phyloP scores from a whole-genome alignment of 768 basidiomycete genomes.

The Phylloporus scabripes region DNA sequence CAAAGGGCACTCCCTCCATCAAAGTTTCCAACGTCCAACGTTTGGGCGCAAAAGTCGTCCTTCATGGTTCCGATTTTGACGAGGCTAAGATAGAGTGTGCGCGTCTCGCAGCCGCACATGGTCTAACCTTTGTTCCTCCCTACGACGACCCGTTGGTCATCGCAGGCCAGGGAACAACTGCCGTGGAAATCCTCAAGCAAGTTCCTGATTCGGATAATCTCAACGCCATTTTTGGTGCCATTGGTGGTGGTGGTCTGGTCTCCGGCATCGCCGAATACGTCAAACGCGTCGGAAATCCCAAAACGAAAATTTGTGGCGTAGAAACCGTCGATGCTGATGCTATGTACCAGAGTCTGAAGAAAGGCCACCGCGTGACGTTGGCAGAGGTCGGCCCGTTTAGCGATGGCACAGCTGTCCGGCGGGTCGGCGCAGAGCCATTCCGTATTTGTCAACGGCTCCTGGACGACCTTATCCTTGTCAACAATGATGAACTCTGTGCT shows the following conservation, averaged over 20 bases:
- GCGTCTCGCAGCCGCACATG: slow-evolving; percentile 68
- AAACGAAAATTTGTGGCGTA: slow-evolving; percentile 78
- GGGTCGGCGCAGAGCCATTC: slow-evolving; percentile 94
- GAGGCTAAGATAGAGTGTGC: slow-evolving; percentile 94
- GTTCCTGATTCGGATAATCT: slow-evolving; percentile 66
- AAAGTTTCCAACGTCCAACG: slow-evolving; percentile 95
- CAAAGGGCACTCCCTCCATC: slow-evolving; percentile 88
- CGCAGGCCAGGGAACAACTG: slow-evolving; percentile 94
- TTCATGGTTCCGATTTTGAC: slow-evolving; percentile 91
- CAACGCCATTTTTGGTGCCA: slow-evolving; percentile 82
- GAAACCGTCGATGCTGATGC: slow-evolving; percentile 96
- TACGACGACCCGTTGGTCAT: slow-evolving; percentile 97
- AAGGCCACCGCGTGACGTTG: slow-evolving; percentile 78
- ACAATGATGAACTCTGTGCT: slow-evolving; percentile 96
- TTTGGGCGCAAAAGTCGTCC: slow-evolving; percentile 89
- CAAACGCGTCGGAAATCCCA: slow-evolving; percentile 84
- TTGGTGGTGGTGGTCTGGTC: slow-evolving; percentile 92
- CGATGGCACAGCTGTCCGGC: slow-evolving; percentile 95
- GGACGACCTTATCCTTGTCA: slow-evolving; percentile 76
- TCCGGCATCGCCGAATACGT: slow-evolving; percentile 91
- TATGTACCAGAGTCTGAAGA: slow-evolving; percentile 76
- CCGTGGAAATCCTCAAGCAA: slow-evolving; percentile 93
- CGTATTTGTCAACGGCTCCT: slow-evolving; percentile 82
- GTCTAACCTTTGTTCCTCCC: slow-evolving; percentile 88
- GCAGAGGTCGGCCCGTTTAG: slow-evolving; percentile 93